Percentiles rank a stretch among this genome's conserved stretches.
phyloP scores from a whole-genome alignment of 768 basidiomycete genomes.

The Termitomyces titanicus region DNA sequence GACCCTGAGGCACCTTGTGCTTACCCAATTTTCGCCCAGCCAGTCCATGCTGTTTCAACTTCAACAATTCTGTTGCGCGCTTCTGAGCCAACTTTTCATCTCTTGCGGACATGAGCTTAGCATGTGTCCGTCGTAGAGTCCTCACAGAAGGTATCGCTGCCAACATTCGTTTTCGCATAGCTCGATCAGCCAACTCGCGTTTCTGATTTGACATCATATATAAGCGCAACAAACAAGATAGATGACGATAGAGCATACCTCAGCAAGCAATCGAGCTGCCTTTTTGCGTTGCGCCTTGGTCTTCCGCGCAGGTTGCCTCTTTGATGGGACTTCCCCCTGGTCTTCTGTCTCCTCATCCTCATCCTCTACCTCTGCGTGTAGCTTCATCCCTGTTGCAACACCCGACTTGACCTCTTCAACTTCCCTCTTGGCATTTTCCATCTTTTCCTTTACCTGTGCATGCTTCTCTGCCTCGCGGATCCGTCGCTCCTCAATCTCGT shows the following conservation, averaged over 20 bases:
- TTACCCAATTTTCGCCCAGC: conserved; percentile 78
- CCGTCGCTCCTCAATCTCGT: conserved; percentile 59
- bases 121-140: conserved; percentile 40
- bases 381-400: conserved; percentile 9
- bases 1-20: conserved; percentile 64
- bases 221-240: neutral
- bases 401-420: conserved; percentile 15
- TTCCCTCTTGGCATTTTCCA: conserved; percentile 42
- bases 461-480: conserved; percentile 51
- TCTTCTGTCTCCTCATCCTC: conserved; percentile 34
- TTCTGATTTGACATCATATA: conserved; percentile 37
- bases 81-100: conserved; percentile 41
- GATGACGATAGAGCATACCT: conserved; percentile 38
- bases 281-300: conserved; percentile 58
- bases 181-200: conserved; percentile 57
- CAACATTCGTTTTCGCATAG: conserved; percentile 56
- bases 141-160: conserved; percentile 56
- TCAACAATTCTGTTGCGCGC: conserved; percentile 41
- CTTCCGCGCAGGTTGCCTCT: conserved; percentile 40
- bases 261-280: conserved; percentile 57
- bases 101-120: conserved; percentile 32
- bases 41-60: conserved; percentile 55
- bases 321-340: conserved; percentile 28
- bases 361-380: conserved; percentile 39
- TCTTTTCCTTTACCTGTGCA: conserved; percentile 49